A percentile compares a stretch with the other conserved stretches of the same genome.
Evolutionary conservation across 257 asterid genomes (phyloP).

Genomic region (Coffea canephora): DNA sequence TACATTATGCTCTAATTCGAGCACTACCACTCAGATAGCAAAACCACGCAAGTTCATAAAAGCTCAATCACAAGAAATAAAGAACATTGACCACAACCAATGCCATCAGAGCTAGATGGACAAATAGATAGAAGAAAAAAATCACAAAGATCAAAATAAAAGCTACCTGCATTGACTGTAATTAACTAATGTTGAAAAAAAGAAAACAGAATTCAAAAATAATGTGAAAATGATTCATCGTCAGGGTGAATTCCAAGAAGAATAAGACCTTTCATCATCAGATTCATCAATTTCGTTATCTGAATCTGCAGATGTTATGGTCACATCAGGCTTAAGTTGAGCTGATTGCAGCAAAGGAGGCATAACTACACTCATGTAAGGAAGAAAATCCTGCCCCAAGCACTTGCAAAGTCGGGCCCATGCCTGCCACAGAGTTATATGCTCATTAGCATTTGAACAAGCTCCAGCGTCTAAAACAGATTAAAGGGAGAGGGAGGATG

Average conservation of each 20-base stretch:
- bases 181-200: neutral
- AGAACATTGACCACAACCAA: neutral
- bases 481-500: neutral
- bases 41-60: neutral
- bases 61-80: neutral
- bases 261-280: constrained; percentile 74
- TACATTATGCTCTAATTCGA: neutral
- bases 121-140: neutral
- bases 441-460: neutral
- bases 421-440: constrained; percentile 45
- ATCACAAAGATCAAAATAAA: neutral
- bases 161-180: neutral
- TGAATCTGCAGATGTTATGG: constrained; percentile 78
- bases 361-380: constrained; percentile 92
- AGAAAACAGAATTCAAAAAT: neutral
- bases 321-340: constrained; percentile 91
- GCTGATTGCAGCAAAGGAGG: constrained; percentile 94
- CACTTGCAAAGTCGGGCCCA: constrained; percentile 99
- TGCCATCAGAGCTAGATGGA: neutral
- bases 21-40: neutral
- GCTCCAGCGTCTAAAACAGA: neutral
- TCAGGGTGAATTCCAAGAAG: neutral
- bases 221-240: too few species aligned
- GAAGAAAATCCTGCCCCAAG: constrained; percentile 93
- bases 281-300: constrained; percentile 81